These are phyloP conservation scores for Ceratocystis colombiana DNA, from an alignment of 2,329 filamentous ascomycete genomes.

Conservation along the genomic window DNA sequence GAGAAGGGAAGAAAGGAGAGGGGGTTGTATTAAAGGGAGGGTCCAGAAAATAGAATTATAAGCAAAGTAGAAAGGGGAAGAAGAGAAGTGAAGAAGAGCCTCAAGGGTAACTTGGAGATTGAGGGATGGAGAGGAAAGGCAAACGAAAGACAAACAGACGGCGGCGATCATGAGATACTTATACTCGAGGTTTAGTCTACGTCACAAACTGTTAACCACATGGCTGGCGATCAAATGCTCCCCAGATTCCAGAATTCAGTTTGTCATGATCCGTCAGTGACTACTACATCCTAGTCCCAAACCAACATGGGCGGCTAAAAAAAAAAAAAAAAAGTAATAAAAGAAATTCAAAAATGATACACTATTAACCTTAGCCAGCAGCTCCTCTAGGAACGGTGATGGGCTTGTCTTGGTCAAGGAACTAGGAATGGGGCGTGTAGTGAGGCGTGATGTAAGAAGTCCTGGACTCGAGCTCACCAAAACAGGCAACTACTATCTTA, in stretches of 20 bases:
- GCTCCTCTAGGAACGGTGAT: not conserved
- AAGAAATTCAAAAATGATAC: not conserved
- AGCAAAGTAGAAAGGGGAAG: not conserved
- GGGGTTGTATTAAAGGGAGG: not conserved
- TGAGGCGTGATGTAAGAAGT: not conserved
- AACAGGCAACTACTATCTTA: not conserved
- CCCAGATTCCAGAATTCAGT: constrained; percentile 2
- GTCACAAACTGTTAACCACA: not conserved
- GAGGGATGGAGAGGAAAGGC: not conserved
- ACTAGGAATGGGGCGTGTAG: too few species aligned
- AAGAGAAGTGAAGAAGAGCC: not conserved
- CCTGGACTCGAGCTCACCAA: not conserved
- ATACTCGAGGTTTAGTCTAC: not conserved
- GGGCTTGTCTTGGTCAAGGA: too few species aligned
- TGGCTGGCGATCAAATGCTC: not conserved
- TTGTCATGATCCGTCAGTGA: not conserved
- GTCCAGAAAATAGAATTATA: not conserved
- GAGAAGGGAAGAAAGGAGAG: not conserved
- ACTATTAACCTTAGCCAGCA: not conserved
- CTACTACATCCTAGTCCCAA: not conserved
- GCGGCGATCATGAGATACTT: not conserved
- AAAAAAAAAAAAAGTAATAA: not conserved
- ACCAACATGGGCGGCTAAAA: not conserved
- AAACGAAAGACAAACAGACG: not conserved
- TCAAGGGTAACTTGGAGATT: not conserved